phyloP scores from a whole-genome alignment of 2,329 filamentous ascomycete species.

The Lachnum nothofagi region DNA sequence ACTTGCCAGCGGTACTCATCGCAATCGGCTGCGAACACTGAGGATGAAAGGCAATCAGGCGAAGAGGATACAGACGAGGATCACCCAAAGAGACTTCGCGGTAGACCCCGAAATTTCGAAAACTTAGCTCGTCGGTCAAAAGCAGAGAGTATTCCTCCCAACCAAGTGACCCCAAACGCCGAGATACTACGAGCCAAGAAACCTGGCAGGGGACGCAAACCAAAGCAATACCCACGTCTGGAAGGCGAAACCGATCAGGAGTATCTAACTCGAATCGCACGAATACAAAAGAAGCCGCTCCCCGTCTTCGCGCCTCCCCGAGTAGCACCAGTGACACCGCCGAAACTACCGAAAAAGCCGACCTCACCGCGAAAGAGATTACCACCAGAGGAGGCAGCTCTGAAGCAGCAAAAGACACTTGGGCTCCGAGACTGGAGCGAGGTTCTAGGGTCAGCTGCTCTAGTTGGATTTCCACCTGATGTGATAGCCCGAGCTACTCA shows the following conservation, averaged over 20 bases:
- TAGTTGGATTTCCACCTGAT: slow-evolving; percentile 62
- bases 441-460: slow-evolving; percentile 70
- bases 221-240: slow-evolving; percentile 25
- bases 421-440: slow-evolving; percentile 71
- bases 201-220: slow-evolving; percentile 23
- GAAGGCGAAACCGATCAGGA: slow-evolving; percentile 36
- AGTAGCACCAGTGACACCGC: neutral
- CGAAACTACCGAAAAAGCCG: slow-evolving; percentile 5
- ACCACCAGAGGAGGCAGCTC: slow-evolving; percentile 6
- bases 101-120: slow-evolving; percentile 24
- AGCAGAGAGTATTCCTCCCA: neutral
- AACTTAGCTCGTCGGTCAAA: slow-evolving; percentile 16
- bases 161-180: slow-evolving; percentile 3
- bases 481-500: slow-evolving; percentile 65
- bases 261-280: slow-evolving; percentile 45
- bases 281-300: slow-evolving; percentile 37
- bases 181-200: slow-evolving; percentile 19
- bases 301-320: slow-evolving; percentile 30
- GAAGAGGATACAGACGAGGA: slow-evolving; percentile 1
- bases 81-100: slow-evolving; percentile 13
- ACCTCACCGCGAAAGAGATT: slow-evolving; percentile 9
- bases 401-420: slow-evolving; percentile 14
- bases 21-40: slow-evolving; percentile 31
- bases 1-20: slow-evolving; percentile 40
- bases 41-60: slow-evolving; percentile 16